Percentiles rank a stretch among this genome's conserved stretches.
These are phyloP conservation scores for Spergularia azorica DNA, from an alignment of 179 eudicot genomes.

Conservation along the genomic window DNA sequence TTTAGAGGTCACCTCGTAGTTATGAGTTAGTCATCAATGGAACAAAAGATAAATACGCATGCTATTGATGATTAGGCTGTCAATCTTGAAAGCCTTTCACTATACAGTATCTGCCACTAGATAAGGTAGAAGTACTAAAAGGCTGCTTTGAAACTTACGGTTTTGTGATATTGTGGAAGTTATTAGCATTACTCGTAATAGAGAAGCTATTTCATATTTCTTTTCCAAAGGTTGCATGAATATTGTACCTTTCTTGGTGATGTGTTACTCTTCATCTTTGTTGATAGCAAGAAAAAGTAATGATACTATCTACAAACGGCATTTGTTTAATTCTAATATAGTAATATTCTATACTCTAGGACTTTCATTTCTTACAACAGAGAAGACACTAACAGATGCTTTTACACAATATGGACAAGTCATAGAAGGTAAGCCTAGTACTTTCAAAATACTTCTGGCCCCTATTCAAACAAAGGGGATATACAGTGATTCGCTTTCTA, in stretches of 20 bases:
- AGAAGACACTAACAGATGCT: constrained; percentile 61
- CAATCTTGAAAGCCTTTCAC: no score
- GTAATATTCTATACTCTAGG: constrained; percentile 40
- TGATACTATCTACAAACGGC: neutral
- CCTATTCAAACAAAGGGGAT: neutral
- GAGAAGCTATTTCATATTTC: neutral
- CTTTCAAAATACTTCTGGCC: neutral
- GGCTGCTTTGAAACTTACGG: neutral
- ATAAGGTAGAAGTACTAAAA: neutral
- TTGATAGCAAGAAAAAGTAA: neutral
- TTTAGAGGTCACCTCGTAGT: neutral
- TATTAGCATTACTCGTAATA: no score
- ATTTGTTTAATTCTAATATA: neutral
- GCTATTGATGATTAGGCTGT: neutral
- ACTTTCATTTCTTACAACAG: constrained; percentile 67
- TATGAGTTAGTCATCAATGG: neutral
- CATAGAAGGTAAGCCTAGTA: constrained; percentile 47
- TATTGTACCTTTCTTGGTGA: neutral
- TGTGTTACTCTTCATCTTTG: neutral
- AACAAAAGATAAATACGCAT: neutral
- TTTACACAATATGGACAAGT: constrained; percentile 79
- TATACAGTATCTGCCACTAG: no score
- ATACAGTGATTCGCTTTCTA: neutral
- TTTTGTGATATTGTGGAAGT: neutral
- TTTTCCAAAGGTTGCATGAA: neutral